These are phyloP conservation scores for Penicillium sp. DNA, from an alignment of 2,329 filamentous ascomycete genomes.

Conservation along the genomic window DNA sequence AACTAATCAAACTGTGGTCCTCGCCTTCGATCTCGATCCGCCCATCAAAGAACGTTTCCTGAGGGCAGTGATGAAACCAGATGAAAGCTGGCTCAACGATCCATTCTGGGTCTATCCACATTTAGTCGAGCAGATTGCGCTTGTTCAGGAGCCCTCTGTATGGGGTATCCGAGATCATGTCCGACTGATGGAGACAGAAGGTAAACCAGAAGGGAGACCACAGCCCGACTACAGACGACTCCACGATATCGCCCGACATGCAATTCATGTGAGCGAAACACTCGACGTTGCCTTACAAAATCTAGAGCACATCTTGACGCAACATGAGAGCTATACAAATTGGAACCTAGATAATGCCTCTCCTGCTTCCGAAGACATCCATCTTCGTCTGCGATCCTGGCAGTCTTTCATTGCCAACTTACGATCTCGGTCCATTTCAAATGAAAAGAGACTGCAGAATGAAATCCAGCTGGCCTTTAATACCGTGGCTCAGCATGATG, in stretches of 20 bases:
- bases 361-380: slow-evolving; percentile 17
- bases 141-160: slow-evolving; percentile 28
- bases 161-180: slow-evolving; percentile 31
- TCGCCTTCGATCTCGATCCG: slow-evolving; percentile 13
- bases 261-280: slow-evolving; percentile 34
- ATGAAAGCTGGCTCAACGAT: slow-evolving; percentile 9
- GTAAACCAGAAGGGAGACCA: slow-evolving; percentile 6
- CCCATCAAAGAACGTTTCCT: neutral
- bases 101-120: slow-evolving; percentile 22
- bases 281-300: slow-evolving; percentile 29
- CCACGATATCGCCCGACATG: slow-evolving; percentile 34
- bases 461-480: slow-evolving; percentile 37
- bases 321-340: slow-evolving; percentile 15
- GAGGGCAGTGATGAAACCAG: neutral
- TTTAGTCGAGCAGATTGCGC: slow-evolving; percentile 19
- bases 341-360: neutral
- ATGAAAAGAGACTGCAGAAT: slow-evolving; percentile 33
- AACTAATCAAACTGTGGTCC: slow-evolving; percentile 20
- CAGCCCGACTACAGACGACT: slow-evolving; percentile 25
- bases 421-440: slow-evolving; percentile 28
- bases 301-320: slow-evolving; percentile 23
- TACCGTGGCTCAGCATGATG: slow-evolving; percentile 33
- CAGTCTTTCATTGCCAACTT: slow-evolving; percentile 25
- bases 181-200: slow-evolving; percentile 25
- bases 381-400: slow-evolving; percentile 22